Percentiles rank a stretch among this genome's conserved stretches.
Conservation (phyloP, 1,284 basidiomycete genomes). For the Pseudomicrostroma phylloplanum region DNA sequence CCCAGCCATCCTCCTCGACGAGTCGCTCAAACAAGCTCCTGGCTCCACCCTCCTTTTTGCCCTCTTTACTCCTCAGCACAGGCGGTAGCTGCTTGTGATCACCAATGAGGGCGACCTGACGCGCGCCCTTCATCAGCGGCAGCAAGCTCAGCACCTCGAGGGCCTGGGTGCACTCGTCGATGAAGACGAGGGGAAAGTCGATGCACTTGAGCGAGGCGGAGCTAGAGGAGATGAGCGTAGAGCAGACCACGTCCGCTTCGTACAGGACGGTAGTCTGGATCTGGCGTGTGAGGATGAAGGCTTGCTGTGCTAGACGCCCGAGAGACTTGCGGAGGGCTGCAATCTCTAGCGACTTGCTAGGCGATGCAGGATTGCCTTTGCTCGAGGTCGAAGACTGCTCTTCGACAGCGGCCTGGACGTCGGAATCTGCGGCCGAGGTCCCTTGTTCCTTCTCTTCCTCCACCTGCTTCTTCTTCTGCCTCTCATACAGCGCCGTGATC, state of each 20-base stretch:
- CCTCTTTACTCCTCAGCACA: constrained; percentile 59
- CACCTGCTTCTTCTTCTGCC: background rate
- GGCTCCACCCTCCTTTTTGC: constrained; percentile 65
- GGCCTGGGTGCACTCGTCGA: constrained; percentile 93
- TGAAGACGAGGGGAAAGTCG: constrained; percentile 86
- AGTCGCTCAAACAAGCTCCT: constrained; percentile 82
- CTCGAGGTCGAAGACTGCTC: background rate
- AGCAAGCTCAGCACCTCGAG: constrained; percentile 64
- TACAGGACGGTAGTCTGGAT: constrained; percentile 50
- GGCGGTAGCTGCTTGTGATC: constrained; percentile 96
- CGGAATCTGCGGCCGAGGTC: background rate
- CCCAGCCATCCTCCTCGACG: constrained; percentile 63
- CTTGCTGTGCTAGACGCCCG: constrained; percentile 11
- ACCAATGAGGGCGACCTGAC: constrained; percentile 79
- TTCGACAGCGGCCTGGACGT: constrained; percentile 2
- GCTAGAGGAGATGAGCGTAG: constrained; percentile 43
- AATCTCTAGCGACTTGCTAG: background rate
- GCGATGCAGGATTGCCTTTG: constrained; percentile 6
- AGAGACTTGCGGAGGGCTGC: constrained; percentile 3
- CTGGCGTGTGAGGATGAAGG: constrained; percentile 39
- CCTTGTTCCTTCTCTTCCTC: constrained; percentile 13
- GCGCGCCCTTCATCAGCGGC: constrained; percentile 57
- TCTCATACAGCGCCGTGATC: constrained; percentile 33
- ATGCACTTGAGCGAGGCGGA: constrained; percentile 53
- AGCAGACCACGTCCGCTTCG: constrained; percentile 51